Evolutionary conservation across 2,329 filamentous ascomycete species (phyloP).

Genomic region (Penicillium expansum): DNA sequence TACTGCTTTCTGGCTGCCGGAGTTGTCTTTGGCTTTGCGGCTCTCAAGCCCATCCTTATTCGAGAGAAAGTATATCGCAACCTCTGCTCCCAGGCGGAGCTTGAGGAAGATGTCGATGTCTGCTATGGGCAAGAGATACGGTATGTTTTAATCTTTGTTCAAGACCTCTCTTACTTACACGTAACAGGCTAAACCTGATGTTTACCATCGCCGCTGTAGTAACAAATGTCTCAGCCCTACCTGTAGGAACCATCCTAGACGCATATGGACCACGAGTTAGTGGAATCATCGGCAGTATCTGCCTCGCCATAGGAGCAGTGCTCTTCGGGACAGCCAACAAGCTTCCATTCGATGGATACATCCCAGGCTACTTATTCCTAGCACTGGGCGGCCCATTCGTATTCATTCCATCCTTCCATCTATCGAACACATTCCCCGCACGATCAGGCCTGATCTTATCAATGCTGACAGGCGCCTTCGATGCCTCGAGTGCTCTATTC

Average conservation of each 20-base stretch:
- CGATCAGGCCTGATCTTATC: conserved; percentile 77
- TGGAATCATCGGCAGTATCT: conserved; percentile 67
- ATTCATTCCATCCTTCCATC: conserved; percentile 79
- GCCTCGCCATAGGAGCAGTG: conserved; percentile 67
- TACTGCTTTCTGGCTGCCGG: conserved; percentile 78
- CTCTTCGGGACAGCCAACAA: conserved; percentile 67
- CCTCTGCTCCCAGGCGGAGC: conserved; percentile 55
- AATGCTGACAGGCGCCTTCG: conserved; percentile 76
- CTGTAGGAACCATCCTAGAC: conserved; percentile 81
- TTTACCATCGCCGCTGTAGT: conserved; percentile 85
- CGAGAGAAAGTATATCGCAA: conserved; percentile 69
- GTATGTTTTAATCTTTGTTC: conserved; percentile 25
- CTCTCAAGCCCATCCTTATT: conserved; percentile 76
- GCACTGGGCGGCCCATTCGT: conserved; percentile 77
- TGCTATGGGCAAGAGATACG: conserved; percentile 58
- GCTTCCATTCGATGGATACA: conserved; percentile 70
- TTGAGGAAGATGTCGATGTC: conserved; percentile 48
- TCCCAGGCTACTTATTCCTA: conserved; percentile 71
- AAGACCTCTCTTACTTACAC: not conserved
- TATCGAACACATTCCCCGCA: conserved; percentile 77
- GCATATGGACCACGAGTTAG: conserved; percentile 75
- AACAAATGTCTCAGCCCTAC: conserved; percentile 81
- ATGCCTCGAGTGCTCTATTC: conserved; percentile 76
- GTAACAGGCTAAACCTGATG: conserved; percentile 72
- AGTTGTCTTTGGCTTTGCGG: conserved; percentile 79